phyloP scores from a whole-genome alignment of 169 alveolate species.

The Amoebophrya sp. region DNA sequence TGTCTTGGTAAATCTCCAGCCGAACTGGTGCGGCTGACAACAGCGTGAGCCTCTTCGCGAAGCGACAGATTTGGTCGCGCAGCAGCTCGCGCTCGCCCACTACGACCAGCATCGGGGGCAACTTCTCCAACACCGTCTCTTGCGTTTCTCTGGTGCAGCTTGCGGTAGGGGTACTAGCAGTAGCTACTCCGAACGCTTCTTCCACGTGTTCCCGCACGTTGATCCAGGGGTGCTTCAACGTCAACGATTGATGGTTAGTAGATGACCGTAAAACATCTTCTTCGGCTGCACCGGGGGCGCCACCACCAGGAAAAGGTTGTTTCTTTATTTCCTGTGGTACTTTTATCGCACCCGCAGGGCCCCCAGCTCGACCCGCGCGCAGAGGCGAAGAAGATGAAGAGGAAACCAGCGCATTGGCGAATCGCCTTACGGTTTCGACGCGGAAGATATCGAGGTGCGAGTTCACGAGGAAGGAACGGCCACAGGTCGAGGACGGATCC shows the following conservation, averaged over 20 bases:
- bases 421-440: neutral
- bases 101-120: neutral
- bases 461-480: neutral
- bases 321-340: too few species aligned
- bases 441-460: neutral
- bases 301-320: too few species aligned
- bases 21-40: too few species aligned
- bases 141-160: neutral
- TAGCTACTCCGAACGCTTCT: too few species aligned
- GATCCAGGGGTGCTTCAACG: too few species aligned
- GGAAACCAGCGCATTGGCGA: neutral
- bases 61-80: neutral
- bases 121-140: neutral
- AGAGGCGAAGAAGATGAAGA: too few species aligned
- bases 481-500: neutral
- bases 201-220: too few species aligned
- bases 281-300: too few species aligned
- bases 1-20: neutral
- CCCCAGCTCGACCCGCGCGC: too few species aligned
- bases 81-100: neutral
- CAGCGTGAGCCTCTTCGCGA: neutral
- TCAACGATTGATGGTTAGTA: too few species aligned
- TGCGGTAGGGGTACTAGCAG: neutral
- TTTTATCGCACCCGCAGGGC: too few species aligned
- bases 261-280: neutral